Evolutionary conservation across 139 green algal genomes (phyloP).

Genomic region (Chlorella sp.): DNA sequence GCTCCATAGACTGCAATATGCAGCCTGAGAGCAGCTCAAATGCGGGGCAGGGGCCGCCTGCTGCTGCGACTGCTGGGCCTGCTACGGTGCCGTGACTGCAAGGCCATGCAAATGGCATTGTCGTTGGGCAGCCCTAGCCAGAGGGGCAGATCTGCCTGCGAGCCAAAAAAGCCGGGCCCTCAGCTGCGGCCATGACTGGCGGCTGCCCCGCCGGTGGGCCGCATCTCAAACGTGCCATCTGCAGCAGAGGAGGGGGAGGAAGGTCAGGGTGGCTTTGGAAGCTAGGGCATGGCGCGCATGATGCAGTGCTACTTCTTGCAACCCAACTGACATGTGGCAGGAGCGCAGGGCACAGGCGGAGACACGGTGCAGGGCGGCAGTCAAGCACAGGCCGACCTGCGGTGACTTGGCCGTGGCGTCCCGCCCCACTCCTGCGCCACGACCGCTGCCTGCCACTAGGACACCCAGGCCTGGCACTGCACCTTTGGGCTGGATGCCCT

Average conservation of each 20-base stretch:
- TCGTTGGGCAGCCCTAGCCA: conserved; percentile 16
- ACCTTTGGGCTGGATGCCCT: neutral
- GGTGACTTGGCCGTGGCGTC: neutral
- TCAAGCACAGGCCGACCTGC: neutral
- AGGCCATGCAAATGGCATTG: neutral
- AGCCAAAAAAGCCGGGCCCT: conserved; percentile 6
- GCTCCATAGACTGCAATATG: neutral
- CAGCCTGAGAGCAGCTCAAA: neutral
- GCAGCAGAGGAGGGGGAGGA: neutral
- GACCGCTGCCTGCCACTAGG: conserved; percentile 1
- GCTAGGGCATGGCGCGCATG: neutral
- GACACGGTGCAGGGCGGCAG: too few species aligned
- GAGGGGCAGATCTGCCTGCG: neutral
- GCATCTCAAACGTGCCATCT: neutral
- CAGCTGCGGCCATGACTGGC: neutral
- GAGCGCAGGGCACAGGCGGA: too few species aligned
- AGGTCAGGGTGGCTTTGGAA: neutral
- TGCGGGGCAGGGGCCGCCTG: neutral
- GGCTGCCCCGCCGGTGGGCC: neutral
- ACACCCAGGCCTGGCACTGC: neutral
- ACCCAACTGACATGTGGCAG: too few species aligned
- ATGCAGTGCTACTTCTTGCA: too few species aligned
- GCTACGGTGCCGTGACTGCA: neutral
- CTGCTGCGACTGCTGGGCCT: neutral
- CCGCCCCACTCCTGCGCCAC: neutral